Conservation (phyloP, 441 rosid species). For the Gossypium gossypioides region DNA sequence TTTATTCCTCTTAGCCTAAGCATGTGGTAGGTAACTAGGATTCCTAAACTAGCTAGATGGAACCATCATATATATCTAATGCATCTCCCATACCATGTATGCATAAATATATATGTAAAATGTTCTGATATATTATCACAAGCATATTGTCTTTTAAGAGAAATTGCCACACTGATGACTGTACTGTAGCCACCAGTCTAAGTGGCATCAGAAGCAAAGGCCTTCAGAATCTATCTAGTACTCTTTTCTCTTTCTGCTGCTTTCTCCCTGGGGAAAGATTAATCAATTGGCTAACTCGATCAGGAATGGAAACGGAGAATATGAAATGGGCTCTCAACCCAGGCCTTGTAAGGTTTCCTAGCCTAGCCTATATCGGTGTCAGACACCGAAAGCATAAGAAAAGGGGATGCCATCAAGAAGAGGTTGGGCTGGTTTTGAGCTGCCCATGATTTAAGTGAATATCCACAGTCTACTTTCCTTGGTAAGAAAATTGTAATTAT, state of each 20-base stretch:
- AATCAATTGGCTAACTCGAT: neutral
- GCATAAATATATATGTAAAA: too few species aligned
- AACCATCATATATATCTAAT: too few species aligned
- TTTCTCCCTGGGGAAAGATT: neutral
- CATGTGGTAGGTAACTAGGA: too few species aligned
- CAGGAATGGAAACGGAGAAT: neutral
- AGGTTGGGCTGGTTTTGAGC: neutral
- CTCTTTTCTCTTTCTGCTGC: neutral
- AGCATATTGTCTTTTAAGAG: too few species aligned
- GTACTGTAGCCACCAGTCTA: too few species aligned
- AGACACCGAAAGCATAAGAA: neutral
- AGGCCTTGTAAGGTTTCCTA: neutral
- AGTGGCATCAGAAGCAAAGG: too few species aligned
- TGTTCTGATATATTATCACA: too few species aligned
- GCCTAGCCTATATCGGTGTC: neutral
- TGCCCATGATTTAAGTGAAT: neutral
- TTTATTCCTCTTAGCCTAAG: too few species aligned
- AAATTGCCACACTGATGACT: too few species aligned
- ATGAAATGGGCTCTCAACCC: neutral
- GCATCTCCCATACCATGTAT: too few species aligned
- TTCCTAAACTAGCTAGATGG: too few species aligned
- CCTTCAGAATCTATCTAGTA: too few species aligned
- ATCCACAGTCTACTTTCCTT: neutral
- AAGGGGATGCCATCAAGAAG: neutral
- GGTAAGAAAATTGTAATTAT: neutral